phyloP scores from a whole-genome alignment of 352 stramenopile species.

The Pythium volutum region DNA sequence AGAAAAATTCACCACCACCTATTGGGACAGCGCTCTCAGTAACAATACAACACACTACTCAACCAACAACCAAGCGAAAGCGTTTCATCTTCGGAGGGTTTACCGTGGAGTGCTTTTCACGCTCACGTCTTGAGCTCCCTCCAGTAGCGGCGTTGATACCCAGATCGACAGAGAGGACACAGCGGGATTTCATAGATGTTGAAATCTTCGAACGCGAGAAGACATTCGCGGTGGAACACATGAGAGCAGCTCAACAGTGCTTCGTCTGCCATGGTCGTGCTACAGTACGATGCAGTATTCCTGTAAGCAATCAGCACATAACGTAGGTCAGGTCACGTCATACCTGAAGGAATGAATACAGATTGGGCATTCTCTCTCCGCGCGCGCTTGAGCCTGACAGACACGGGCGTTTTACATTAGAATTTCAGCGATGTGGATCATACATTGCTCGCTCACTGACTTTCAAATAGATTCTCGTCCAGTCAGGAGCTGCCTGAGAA shows the following conservation, averaged over 20 bases:
- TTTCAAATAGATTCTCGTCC: slow-evolving; percentile 3
- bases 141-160: slow-evolving; percentile 26
- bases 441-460: not conserved
- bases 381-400: slow-evolving; percentile 36
- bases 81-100: too few species aligned
- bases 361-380: slow-evolving; percentile 75
- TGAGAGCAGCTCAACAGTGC: slow-evolving; percentile 79
- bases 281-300: too few species aligned
- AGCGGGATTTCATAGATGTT: slow-evolving; percentile 82
- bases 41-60: too few species aligned
- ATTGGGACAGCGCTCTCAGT: too few species aligned
- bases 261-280: slow-evolving; percentile 32
- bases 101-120: too few species aligned
- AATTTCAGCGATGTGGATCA: not conserved
- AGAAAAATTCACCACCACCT: too few species aligned
- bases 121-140: not conserved
- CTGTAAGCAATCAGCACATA: too few species aligned
- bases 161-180: slow-evolving; percentile 70
- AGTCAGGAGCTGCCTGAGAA: not conserved
- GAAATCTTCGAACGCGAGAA: slow-evolving; percentile 80
- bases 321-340: too few species aligned
- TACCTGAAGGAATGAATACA: slow-evolving; percentile 77
- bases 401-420: not conserved
- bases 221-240: slow-evolving; percentile 66
- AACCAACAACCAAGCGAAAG: too few species aligned